Evolutionary conservation across 345 rosid genomes (phyloP), one percentile per base, ranked within the genome.

Genomic region (Physaria fendleri): DNA sequence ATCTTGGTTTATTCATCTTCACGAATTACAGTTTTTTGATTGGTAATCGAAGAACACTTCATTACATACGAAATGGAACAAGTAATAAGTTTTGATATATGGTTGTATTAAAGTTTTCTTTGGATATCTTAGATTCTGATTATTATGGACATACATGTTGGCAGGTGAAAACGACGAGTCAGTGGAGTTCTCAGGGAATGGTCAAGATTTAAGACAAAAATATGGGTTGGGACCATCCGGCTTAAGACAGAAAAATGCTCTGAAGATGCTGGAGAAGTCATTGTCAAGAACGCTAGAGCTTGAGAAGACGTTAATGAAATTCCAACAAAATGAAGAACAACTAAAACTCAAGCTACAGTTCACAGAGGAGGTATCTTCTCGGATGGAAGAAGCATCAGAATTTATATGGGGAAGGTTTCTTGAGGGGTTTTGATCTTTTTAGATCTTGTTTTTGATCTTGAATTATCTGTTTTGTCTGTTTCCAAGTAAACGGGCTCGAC

Each of bases 311-410:
- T n/a, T n/a, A n/a, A n/a, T n/a, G n/a, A n/a, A n/a, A n/a, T n/a
- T n/a, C n/a, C n/a, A n/a, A n/a, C n/a, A n/a, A n/a, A n/a, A n/a
- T n/a, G n/a, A n/a, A n/a, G n/a, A n/a, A n/a, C n/a, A n/a, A n/a
- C n/a, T n/a, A n/a, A n/a, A n/a, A n/a, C 42, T 81, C 47, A 89
- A 89, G 85, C 82, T 93, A 20, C 91, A 82, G 42, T 72, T 67
- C 59, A 93, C 89, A 0, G 91, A 81, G 55, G 91, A 87, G 73
- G 86, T 93, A 11, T 69, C 87, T 65, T 72, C 83, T 34, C 83
- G 83, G 72, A 93, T 93, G 94, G 99, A 93, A 77, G 99, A 88
- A 82, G 95, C 95, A 1, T 85, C 97, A 12, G 95, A 86, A 80
- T 87, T 86, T 46, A 82, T 88, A 25, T 84, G 87, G 94, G 96